Base-by-base conservation (phyloP, 2,329 filamentous ascomycete genomes). In the Aspergillus chevalieri region DNA sequence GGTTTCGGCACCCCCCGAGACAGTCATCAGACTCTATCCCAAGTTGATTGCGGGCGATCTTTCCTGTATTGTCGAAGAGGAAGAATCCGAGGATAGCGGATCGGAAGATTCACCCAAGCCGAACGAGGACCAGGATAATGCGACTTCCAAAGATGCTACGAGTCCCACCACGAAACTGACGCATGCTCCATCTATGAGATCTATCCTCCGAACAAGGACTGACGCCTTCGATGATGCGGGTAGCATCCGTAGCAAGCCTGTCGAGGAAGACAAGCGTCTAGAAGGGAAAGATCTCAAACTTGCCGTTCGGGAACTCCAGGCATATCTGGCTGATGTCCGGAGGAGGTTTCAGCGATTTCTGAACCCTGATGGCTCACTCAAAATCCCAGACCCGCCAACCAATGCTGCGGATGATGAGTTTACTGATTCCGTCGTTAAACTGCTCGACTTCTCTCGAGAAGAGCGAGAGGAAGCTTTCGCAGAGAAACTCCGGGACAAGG, bases 301-400 rank as follows among this genome's bases (percentile, higher is more conserved):
- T 44, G 90, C 93, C 0, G 87, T 93, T 14, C 80, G 86, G 41
- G 90, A 92, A 54, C 77, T 98, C 2, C 89, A 88, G 60, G 86
- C 85, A 21, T 98, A 95, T 64, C 79, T 98, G 6, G 92, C 90
- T 0, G 89, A 94, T 55, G 89, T 91, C 15, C 83, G 93, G 52
- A 74, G 79, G 21, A 75, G 81, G 45, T 76, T 85, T 30, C 81
- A 84, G 59, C 77, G 77, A 43, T 81, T 81, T 57, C 71, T 85
- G 26, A 78, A 79, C 49, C 74, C 75, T 1, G 80, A 85, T 54
- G 82, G 82, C 2, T 74, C 67, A 2, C 64, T 75, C 14, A 73
- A 70, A 52, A 54, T 57, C 24, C 54, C 65, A 6, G 63, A 65
- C 39, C 56, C 63, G 9, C 61, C 66, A 34, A 56, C 52, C 6